These are phyloP conservation scores for Diaporthe batatas DNA, from an alignment of 2,329 filamentous ascomycete genomes.

Conservation along the genomic window DNA sequence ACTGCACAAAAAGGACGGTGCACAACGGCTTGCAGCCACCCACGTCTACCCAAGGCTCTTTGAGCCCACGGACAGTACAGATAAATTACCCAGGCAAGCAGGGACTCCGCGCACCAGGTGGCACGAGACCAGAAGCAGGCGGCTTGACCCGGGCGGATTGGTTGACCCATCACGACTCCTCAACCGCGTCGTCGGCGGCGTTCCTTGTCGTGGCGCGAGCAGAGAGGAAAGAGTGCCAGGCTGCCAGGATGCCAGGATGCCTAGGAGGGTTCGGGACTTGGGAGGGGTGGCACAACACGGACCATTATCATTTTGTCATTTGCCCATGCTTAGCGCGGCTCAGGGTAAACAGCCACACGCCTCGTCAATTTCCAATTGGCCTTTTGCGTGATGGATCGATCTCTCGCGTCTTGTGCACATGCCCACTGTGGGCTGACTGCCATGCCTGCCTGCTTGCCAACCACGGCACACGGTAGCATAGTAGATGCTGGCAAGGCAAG, in stretches of 20 bases:
- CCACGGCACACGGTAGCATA: neutral
- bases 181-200: conserved; percentile 11
- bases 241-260: neutral
- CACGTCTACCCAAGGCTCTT: neutral
- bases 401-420: conserved; percentile 19
- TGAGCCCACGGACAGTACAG: neutral
- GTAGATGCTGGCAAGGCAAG: neutral
- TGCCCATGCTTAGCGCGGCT: conserved; percentile 40
- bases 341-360: conserved; percentile 24
- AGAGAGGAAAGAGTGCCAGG: conserved; percentile 1
- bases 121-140: neutral
- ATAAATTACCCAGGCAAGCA: neutral
- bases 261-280: neutral
- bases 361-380: conserved; percentile 35
- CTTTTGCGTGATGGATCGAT: conserved; percentile 37
- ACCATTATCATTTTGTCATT: conserved; percentile 19
- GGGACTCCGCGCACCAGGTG: neutral
- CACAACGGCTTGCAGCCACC: conserved; percentile 9
- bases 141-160: neutral
- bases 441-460: neutral
- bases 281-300: conserved; percentile 35
- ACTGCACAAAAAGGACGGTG: neutral
- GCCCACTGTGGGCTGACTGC: neutral
- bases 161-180: conserved; percentile 17
- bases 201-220: conserved; percentile 4